A percentile compares a stretch with the other conserved stretches of the same genome.
These are phyloP conservation scores for Dendrobium chrysotoxum DNA, from an alignment of 106 monocot species.

Conservation along the genomic window DNA sequence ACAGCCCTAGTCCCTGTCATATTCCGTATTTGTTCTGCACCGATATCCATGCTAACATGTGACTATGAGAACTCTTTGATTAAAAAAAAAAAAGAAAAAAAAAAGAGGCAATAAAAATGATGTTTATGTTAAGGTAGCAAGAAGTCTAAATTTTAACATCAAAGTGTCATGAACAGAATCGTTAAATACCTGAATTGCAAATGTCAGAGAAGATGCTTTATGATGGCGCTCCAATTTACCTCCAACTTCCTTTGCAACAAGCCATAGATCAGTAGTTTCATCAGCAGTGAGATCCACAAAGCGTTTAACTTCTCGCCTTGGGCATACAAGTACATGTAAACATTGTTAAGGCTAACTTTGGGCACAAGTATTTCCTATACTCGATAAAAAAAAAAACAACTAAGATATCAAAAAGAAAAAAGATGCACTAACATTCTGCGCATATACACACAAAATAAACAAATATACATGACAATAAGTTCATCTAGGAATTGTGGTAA, in stretches of 20 bases:
- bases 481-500: not conserved
- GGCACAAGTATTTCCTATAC: not conserved
- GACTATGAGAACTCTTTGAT: not conserved
- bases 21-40: not conserved
- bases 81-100: not conserved
- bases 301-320: slow-evolving; percentile 88
- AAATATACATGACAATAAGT: not conserved
- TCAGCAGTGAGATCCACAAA: slow-evolving; percentile 74
- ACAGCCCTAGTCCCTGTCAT: no score
- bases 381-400: not conserved
- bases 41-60: not conserved
- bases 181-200: slow-evolving; percentile 65
- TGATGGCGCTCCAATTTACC: slow-evolving; percentile 58
- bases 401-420: not conserved
- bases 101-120: not conserved
- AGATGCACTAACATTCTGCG: not conserved
- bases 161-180: not conserved
- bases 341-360: slow-evolving; percentile 45
- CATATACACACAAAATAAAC: not conserved
- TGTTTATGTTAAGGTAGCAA: not conserved
- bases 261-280: slow-evolving; percentile 80
- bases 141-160: not conserved
- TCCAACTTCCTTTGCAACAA: slow-evolving; percentile 77
- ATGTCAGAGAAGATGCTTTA: slow-evolving; percentile 82
- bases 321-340: slow-evolving; percentile 90